Base-by-base conservation (phyloP, 257 asterid genomes). In the Jaltomata sinuosa region DNA sequence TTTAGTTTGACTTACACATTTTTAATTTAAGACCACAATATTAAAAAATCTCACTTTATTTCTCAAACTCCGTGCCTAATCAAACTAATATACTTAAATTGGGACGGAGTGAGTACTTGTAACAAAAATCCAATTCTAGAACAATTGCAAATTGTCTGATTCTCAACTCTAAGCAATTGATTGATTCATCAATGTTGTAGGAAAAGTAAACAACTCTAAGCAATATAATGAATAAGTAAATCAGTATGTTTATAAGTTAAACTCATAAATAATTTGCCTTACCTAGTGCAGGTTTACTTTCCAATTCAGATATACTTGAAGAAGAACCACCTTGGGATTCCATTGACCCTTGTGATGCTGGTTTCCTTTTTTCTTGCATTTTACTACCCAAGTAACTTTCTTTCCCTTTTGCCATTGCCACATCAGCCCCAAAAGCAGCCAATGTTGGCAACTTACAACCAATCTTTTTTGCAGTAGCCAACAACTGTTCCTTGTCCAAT, bases 311-410 rank as follows among this genome's bases (percentile, higher is more conserved):
- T 3, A 88, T 42, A 67, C 88, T 87, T 5, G 98, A 92, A 65
- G 94, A 92, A 79, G 93, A 89, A 19, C 94, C 97, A 82, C 93
- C 93, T 80, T 89, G 95, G 2, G 99, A 91, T 86, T 95, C 97
- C 67, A 90, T 57, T 16, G 97, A 94, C 29, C 92, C 94, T 55
- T 90, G 94, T 9, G 92, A 82, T 25, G 86, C 82, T 55, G 45
- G 83, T 42, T 84, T 87, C 62, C 89, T 88, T 34, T 83, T 38
- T 6, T 88, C 89, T 74, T 82, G 83, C 50, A 88, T 87, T 82
- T 85, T 68, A 3, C 85, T 53, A 14, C 91, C 88, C 4, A 68
- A 72, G 84, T 79, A 82, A 50, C 84, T 87, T 27, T 87, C 91
- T 87, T 86, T 92, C 40, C 97, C 97, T 89, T 91, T 91, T 0